Evolutionary conservation across 2,329 filamentous ascomycete species (phyloP).

Genomic region (Ophiostoma ulmi): DNA sequence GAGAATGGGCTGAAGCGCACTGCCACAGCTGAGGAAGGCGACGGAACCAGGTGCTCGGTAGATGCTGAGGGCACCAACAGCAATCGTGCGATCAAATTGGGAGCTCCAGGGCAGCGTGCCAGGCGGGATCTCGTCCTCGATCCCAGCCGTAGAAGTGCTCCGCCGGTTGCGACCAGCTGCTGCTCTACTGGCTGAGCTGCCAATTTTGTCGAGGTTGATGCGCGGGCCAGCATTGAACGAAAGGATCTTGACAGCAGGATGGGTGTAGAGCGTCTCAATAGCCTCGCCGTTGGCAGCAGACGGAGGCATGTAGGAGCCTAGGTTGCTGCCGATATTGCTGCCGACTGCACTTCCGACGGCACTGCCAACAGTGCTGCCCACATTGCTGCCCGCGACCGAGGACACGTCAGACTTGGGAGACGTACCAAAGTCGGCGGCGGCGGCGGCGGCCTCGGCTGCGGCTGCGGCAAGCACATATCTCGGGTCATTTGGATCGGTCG

Average conservation of each 20-base stretch:
- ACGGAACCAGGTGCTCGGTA: constrained; percentile 83
- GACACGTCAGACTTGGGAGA: constrained; percentile 22
- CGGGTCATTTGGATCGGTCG: constrained; percentile 16
- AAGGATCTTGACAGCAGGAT: constrained; percentile 65
- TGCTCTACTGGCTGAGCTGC: constrained; percentile 29
- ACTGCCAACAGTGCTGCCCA: constrained; percentile 14
- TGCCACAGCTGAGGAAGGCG: constrained; percentile 80
- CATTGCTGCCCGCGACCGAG: constrained; percentile 15
- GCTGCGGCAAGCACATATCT: constrained; percentile 19
- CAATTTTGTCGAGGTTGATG: constrained; percentile 34
- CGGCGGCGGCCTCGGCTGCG: constrained; percentile 25
- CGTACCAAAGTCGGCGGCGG: constrained; percentile 18
- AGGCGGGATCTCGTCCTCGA: constrained; percentile 43
- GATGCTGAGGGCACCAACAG: constrained; percentile 71
- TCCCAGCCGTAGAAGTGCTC: constrained; percentile 8
- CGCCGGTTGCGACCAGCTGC: constrained; percentile 22
- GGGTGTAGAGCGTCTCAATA: constrained; percentile 69
- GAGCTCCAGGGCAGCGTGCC: constrained; percentile 69
- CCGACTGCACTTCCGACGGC: constrained; percentile 4
- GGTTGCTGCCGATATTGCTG: constrained; percentile 9
- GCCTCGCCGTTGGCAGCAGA: constrained; percentile 28
- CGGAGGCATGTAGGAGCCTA: constrained; percentile 9
- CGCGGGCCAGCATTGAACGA: constrained; percentile 44
- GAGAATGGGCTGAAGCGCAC: constrained; percentile 77
- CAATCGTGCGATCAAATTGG: constrained; percentile 73